A percentile compares a stretch with the other conserved stretches of the same genome.
Conservation (phyloP, 495 filamentous ascomycete genomes). For the Achaetomiella virescens region DNA sequence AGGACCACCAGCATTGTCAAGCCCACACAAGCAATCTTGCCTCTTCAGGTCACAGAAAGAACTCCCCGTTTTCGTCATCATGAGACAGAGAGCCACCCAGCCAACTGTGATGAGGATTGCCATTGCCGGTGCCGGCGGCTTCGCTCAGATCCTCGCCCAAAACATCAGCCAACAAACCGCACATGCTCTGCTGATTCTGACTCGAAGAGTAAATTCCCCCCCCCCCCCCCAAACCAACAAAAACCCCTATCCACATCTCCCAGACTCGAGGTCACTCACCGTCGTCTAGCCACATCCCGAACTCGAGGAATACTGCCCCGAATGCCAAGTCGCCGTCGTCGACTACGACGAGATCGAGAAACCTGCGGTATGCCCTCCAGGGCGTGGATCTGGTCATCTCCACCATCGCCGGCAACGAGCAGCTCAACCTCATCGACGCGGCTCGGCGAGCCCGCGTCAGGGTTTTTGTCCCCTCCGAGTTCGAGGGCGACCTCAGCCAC, state of each 20-base stretch:
- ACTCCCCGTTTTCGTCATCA: slow-evolving; percentile 20
- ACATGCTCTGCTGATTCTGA: slow-evolving; percentile 64
- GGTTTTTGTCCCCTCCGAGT: slow-evolving; percentile 69
- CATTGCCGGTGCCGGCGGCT: slow-evolving; percentile 63
- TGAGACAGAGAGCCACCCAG: slow-evolving; percentile 31
- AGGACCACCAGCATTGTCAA: background rate
- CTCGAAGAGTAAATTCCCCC: slow-evolving; percentile 46
- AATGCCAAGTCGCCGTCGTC: slow-evolving; percentile 56
- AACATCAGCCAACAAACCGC: slow-evolving; percentile 49
- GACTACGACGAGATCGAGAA: slow-evolving; percentile 52
- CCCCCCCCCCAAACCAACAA: too few relatives aligned
- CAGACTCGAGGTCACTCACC: slow-evolving; percentile 1
- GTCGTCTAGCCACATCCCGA: slow-evolving; percentile 28
- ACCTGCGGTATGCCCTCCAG: slow-evolving; percentile 55
- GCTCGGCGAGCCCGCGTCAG: slow-evolving; percentile 57
- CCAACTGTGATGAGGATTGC: slow-evolving; percentile 61
- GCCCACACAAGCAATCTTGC: background rate
- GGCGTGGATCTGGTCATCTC: slow-evolving; percentile 73
- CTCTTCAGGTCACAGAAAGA: background rate
- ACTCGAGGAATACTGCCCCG: slow-evolving; percentile 37
- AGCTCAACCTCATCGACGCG: slow-evolving; percentile 67
- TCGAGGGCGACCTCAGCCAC: slow-evolving; percentile 53
- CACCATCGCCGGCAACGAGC: slow-evolving; percentile 57
- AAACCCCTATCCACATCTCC: background rate
- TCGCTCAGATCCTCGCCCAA: slow-evolving; percentile 58